Conservation (phyloP, 1,284 basidiomycete species). For the Tausonia pullulans region DNA sequence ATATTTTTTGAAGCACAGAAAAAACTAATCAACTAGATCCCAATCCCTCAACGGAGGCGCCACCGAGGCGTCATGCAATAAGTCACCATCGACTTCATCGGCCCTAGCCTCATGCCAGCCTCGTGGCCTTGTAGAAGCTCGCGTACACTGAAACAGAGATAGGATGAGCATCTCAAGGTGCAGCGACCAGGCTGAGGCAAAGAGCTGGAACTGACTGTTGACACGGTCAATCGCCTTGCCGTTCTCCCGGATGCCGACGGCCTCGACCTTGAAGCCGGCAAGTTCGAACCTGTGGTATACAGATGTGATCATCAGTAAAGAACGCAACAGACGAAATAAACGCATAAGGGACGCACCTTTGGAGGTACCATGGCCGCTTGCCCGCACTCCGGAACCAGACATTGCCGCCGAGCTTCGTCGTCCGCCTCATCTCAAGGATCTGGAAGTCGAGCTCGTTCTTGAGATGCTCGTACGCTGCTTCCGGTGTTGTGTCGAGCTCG, state of each 20-base stretch:
- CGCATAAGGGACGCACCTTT: conserved; percentile 38
- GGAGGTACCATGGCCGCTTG: conserved; percentile 61
- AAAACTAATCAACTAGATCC: no score
- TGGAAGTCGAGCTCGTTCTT: conserved; percentile 50
- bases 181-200: not conserved
- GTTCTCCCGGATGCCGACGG: conserved; percentile 39
- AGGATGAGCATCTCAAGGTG: not conserved
- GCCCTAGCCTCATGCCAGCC: no score
- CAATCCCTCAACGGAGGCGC: no score
- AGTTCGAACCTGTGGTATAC: conserved; percentile 32
- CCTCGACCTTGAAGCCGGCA: conserved; percentile 42
- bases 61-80: no score
- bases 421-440: conserved; percentile 50
- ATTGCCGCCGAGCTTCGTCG: conserved; percentile 34
- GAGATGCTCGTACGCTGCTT: conserved; percentile 30
- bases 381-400: conserved; percentile 63
- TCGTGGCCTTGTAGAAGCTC: conserved; percentile 6
- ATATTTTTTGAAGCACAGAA: no score
- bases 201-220: conserved; percentile 38
- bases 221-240: conserved; percentile 49
- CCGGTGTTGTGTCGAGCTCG: conserved; percentile 31
- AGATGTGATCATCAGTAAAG: not conserved
- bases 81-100: no score
- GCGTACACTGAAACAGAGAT: not conserved
- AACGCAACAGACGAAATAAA: no score